These are phyloP conservation scores for Epithele typhae DNA, from an alignment of 768 basidiomycete genomes.

Conservation along the genomic window DNA sequence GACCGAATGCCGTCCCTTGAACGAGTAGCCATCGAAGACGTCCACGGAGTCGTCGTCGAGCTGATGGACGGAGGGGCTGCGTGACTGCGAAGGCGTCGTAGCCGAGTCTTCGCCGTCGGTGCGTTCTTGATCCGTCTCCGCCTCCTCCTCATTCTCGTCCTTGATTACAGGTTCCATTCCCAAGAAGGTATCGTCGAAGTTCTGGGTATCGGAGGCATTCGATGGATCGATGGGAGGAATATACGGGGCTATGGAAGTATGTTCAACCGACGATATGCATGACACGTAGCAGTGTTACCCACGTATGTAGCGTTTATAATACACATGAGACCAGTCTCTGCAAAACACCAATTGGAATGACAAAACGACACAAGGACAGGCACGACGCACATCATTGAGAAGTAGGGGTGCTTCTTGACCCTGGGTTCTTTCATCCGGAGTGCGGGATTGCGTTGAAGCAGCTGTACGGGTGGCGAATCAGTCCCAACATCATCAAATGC, in stretches of 20 bases:
- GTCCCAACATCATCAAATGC: too few species aligned
- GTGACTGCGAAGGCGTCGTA: conserved; percentile 76
- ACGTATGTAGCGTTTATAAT: conserved; percentile 93
- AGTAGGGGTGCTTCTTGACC: conserved; percentile 93
- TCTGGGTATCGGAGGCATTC: conserved; percentile 93
- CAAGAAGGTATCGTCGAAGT: conserved; percentile 96
- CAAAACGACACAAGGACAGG: conserved; percentile 8
- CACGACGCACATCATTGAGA: conserved; percentile 79
- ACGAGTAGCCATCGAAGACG: conserved; percentile 93
- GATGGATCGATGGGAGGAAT: conserved; percentile 88
- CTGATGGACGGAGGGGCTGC: conserved; percentile 63
- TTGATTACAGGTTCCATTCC: conserved; percentile 93
- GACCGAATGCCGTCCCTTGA: conserved; percentile 82
- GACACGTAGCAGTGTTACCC: too few species aligned
- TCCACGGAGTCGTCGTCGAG: conserved; percentile 55
- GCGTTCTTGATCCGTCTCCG: conserved; percentile 67
- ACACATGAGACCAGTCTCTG: conserved; percentile 93
- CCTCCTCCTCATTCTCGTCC: conserved; percentile 57
- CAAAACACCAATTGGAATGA: conserved; percentile 18
- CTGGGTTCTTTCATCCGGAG: conserved; percentile 89
- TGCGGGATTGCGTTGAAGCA: conserved; percentile 89
- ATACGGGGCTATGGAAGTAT: conserved; percentile 60
- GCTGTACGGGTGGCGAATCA: conserved; percentile 35
- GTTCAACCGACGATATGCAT: background rate
- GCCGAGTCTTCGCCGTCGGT: conserved; percentile 75